Base-by-base conservation (phyloP, 257 asterid genomes). In the Orobanche coerulescens region DNA sequence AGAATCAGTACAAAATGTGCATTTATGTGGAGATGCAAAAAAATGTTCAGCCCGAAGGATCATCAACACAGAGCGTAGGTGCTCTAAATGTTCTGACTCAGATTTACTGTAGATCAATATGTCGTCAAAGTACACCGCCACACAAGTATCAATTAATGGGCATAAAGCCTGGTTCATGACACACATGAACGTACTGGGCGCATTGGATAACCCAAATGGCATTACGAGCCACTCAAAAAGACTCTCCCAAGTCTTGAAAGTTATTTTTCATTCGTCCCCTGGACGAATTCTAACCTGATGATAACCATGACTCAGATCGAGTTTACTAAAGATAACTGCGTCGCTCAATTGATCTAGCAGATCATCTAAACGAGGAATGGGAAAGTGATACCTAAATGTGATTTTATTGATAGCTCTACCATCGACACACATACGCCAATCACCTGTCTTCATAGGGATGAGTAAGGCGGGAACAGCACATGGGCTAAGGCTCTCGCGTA, bases 111-210 rank as follows among this genome's bases (percentile, higher is more conserved):
- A 68, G 24, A 60, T 16, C 2, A 68, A 2, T 4, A 68, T 68
- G 13, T 49, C 68, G 23, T 60, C 62, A 37, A 68, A 68, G 8
- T 68, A 68, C 1, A 68, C 67, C 10, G 61, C 42, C 18, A 61
- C 64, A 28, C 25, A 52, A 25, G 28, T 16, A 0, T 51, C 20
- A 16, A 61, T 53, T 1, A 24, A 69, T 0, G 49, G 39, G 0
- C 5, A 7, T 0, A 61, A n/a, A n/a, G n/a, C n/a, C n/a, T n/a
- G n/a, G n/a, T n/a, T n/a, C n/a, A n/a, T n/a, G n/a, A n/a, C n/a
- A n/a, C n/a, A n/a, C n/a, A n/a, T n/a, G n/a, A n/a, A n/a, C n/a
- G n/a, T n/a, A n/a, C n/a, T n/a, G n/a, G n/a, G n/a, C n/a, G n/a
- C n/a, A n/a, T n/a, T n/a, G n/a, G n/a, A n/a, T n/a, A n/a, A n/a